Evolutionary conservation across 2,329 filamentous ascomycete species (phyloP).

Genomic region (Stachybotrys elegans): DNA sequence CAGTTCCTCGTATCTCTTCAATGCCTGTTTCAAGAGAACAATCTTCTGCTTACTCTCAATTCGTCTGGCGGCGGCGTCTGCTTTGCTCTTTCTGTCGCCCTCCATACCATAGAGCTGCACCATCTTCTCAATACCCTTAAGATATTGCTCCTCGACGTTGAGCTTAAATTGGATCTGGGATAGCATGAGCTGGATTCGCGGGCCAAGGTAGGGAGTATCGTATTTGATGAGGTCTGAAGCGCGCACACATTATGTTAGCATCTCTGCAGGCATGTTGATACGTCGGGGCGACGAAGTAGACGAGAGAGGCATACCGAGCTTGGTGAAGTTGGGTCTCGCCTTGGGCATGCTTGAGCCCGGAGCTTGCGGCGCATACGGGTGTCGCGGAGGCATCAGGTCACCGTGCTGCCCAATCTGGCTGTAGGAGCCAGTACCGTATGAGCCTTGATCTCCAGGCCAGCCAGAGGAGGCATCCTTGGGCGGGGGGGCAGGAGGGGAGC

Average conservation of each 20-base stretch:
- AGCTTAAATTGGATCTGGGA: conserved; percentile 98
- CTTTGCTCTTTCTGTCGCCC: conserved; percentile 90
- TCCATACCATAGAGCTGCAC: conserved; percentile 96
- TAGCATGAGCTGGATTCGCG: conserved; percentile 97
- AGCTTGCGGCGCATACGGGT: conserved; percentile 67
- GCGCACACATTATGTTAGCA: too few relatives aligned
- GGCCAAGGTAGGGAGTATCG: conserved; percentile 90
- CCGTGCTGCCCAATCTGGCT: conserved; percentile 57
- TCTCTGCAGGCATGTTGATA: not conserved
- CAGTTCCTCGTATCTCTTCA: conserved; percentile 95
- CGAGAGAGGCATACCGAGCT: conserved; percentile 65
- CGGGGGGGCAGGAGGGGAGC: conserved; percentile 57
- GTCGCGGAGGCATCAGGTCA: conserved; percentile 74
- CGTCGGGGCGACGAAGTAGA: conserved; percentile 7
- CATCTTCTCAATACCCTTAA: conserved; percentile 99
- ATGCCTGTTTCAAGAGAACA: conserved; percentile 85
- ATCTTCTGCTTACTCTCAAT: conserved; percentile 99
- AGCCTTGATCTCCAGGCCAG: conserved; percentile 49
- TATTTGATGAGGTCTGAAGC: conserved; percentile 90
- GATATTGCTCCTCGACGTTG: conserved; percentile 97
- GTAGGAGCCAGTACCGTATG: conserved; percentile 49
- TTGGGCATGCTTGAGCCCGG: conserved; percentile 66
- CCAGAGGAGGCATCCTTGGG: conserved; percentile 61
- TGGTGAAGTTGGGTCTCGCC: conserved; percentile 84
- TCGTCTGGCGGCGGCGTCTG: conserved; percentile 82